Evolutionary conservation across 768 basidiomycete species (phyloP), one percentile per base, ranked within the genome.

Genomic region (Mycena albidolilacea): DNA sequence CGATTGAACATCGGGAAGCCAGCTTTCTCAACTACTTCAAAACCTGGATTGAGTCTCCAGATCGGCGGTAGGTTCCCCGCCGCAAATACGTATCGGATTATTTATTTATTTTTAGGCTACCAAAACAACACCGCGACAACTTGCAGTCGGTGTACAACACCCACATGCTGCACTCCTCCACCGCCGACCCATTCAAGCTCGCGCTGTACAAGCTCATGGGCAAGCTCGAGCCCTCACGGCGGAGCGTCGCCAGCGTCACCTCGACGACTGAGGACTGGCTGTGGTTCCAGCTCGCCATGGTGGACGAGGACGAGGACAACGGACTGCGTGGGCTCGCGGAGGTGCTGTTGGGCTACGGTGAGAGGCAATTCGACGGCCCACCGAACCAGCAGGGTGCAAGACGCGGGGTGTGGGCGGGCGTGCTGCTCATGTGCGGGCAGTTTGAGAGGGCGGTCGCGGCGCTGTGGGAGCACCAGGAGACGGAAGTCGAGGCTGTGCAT

Each of bases 191-290:
- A 0, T 99, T 97, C 88, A 99, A 98, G 80, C 91, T 97, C 66
- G 97, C 97, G 0, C 82, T 99, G 41, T 98, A 98, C 87, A 98
- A 98, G 81, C 85, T 99, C 44, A 93, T 98, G 87, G 97, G 96
- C 55, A 94, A 94, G 77, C 89, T 97, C 64, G 98, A 99, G 76
- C 91, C 96, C 1, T 82, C 89, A 6, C 87, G 94, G 68, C 88
- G 96, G 60, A 93, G 90, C 77, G 92, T 97, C 3, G 89, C 91
- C 7, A 90, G 92, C 50, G 96, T 98, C 6, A 98, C 97, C 0
- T 89, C 89, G 11, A 97, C 97, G 1, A 97, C 95, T 2, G 98
- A 98, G 80, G 98, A 99, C 81, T 99, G 97, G 97, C 85, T 98
- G 44, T 99, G 97, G 97, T 92, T 97, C 86, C 97, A 99, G 83